Evolutionary conservation across 179 eudicot species (phyloP).

Genomic region (Heliamphora pulchella): DNA sequence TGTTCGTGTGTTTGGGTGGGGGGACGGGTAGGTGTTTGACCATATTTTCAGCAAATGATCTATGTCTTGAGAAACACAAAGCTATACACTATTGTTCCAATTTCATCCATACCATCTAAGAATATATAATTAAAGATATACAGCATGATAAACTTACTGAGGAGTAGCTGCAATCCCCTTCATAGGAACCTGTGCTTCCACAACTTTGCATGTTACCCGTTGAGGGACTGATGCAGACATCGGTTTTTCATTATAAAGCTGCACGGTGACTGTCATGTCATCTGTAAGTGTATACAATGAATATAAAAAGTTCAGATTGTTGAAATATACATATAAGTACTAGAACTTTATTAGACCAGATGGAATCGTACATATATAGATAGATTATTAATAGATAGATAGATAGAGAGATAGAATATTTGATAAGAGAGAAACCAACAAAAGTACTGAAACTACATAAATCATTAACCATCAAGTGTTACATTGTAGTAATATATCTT

Average conservation of each 20-base stretch:
- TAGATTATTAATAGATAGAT: too few relatives aligned
- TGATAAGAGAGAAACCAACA: not conserved
- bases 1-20: not conserved
- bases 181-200: slow-evolving; percentile 66
- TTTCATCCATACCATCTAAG: not conserved
- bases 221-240: slow-evolving; percentile 84
- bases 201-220: slow-evolving; percentile 85
- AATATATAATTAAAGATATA: not conserved
- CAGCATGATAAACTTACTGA: slow-evolving; percentile 44
- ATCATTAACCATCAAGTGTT: not conserved
- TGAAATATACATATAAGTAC: not conserved
- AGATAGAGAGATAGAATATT: too few relatives aligned
- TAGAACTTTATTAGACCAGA: not conserved
- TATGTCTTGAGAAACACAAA: not conserved
- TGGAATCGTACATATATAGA: too few relatives aligned
- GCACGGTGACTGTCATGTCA: slow-evolving; percentile 67
- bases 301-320: slow-evolving; percentile 5
- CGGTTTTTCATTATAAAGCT: slow-evolving; percentile 67
- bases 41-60: slow-evolving; percentile 5
- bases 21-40: not conserved
- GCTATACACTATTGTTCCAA: not conserved
- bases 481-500: not conserved
- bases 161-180: slow-evolving; percentile 77
- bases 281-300: slow-evolving; percentile 49
- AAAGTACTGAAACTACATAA: not conserved